Evolutionary conservation across 2,329 filamentous ascomycete species (phyloP), one percentile per base, ranked within the genome.

Genomic region (Dactylonectria estremocensis): DNA sequence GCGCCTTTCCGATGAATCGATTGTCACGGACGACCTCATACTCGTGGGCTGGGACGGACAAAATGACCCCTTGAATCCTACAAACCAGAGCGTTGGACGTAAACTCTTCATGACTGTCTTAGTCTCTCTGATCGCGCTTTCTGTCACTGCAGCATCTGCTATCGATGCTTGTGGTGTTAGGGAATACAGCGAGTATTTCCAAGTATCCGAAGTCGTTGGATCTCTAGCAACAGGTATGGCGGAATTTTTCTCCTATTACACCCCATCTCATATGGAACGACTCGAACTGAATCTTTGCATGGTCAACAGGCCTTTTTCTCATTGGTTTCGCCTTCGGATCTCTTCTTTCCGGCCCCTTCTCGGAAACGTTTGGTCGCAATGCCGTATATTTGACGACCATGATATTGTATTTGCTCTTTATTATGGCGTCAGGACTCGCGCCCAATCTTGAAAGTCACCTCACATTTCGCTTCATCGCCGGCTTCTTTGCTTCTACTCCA

Each of bases 81-180:
- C 80, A 10, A 85, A 85, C 72, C 86, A 83, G 84, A 72, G 79
- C 0, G 33, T 85, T n/a, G 54, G 66, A 3, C 77, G 74, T 7
- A 79, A 83, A 1, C 69, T 84, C 5, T 71, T 76, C 5, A 80
- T 80, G 1, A 86, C 83, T 0, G 56, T 84, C 0, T 77, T 85
- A 14, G 82, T 87, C 3, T 82, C 83, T 0, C 59, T 78, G 2
- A 86, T 90, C 33, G 86, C 81, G 0, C 83, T 86, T 31, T 81
- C 86, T 0, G 86, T 89, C 0, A 83, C 83, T 3, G 79, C 84
- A 1, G 86, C 87, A 0, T 86, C 84, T 4, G 84, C 86, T 0
- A 88, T 90, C 46, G 86, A 89, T 61, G 84, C 85, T 1, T 82
- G 81, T 0, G 84, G 85, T 1, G 68, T 87, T 0, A 79, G 79